A percentile compares a stretch with the other conserved stretches of the same genome.
Conservation (phyloP, 805 yeast genomes). For the Huiozyma sinensis region DNA sequence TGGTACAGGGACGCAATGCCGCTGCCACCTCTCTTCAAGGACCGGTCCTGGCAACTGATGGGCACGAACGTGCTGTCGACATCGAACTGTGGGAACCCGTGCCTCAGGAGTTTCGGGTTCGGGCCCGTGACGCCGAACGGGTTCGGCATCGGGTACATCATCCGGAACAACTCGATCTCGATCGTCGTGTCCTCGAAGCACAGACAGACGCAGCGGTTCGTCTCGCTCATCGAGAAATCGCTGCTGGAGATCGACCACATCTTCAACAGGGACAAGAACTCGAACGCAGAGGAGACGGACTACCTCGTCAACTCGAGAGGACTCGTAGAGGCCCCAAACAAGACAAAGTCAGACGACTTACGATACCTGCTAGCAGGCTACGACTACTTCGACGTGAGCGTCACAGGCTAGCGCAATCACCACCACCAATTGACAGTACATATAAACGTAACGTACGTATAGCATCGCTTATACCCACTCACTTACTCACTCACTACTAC, state of each 20-base stretch:
- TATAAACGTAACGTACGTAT: not conserved
- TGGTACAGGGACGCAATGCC: constrained; percentile 21
- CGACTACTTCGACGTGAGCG: constrained; percentile 58
- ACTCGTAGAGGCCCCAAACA: not conserved
- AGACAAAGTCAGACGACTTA: constrained; percentile 28
- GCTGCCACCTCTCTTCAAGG: constrained; percentile 71
- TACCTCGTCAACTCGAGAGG: constrained; percentile 6
- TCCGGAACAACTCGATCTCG: constrained; percentile 67
- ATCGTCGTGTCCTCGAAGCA: constrained; percentile 80
- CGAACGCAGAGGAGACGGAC: not conserved
- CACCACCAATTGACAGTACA: not conserved
- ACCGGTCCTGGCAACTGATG: constrained; percentile 77
- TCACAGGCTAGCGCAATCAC: constrained; percentile 11
- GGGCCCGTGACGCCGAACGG: constrained; percentile 89
- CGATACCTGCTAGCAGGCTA: constrained; percentile 62
- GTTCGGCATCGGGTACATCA: constrained; percentile 85
- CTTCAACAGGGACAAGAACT: constrained; percentile 28
- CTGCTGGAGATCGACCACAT: constrained; percentile 46
- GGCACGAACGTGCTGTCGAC: constrained; percentile 75
- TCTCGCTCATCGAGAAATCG: constrained; percentile 56
- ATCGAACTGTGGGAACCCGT: constrained; percentile 87
- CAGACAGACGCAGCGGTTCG: constrained; percentile 72
- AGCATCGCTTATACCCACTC: too few species aligned
- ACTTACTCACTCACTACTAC: too few species aligned
- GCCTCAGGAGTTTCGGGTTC: constrained; percentile 77